Conservation (phyloP, 352 stramenopile species). For the Phytophthora pisi region DNA sequence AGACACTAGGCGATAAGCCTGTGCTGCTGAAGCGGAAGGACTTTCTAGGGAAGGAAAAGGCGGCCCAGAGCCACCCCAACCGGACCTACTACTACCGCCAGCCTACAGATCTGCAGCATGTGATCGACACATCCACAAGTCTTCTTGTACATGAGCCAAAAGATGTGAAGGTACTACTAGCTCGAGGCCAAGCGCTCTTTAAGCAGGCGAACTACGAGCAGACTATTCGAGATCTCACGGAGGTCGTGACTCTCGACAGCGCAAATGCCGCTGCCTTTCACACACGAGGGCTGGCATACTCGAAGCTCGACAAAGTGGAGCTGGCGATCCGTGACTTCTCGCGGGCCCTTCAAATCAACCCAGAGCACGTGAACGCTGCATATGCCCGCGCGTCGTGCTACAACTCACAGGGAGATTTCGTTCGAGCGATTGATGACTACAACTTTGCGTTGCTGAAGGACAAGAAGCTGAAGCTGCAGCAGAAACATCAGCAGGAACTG, state of each 20-base stretch:
- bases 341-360: constrained; percentile 72
- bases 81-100: constrained; percentile 85
- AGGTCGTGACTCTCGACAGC: constrained; percentile 51
- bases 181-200: constrained; percentile 77
- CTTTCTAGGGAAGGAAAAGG: constrained; percentile 71
- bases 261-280: constrained; percentile 65
- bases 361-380: constrained; percentile 87
- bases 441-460: constrained; percentile 88
- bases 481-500: constrained; percentile 38
- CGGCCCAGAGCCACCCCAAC: constrained; percentile 64
- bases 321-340: constrained; percentile 85
- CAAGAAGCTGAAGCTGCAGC: constrained; percentile 57
- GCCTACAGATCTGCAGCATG: constrained; percentile 65
- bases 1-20: constrained; percentile 33
- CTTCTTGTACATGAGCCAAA: constrained; percentile 66
- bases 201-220: constrained; percentile 70
- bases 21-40: constrained; percentile 79
- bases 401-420: constrained; percentile 87
- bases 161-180: constrained; percentile 71
- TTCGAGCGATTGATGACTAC: constrained; percentile 90
- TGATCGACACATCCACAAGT: constrained; percentile 75
- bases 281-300: constrained; percentile 72
- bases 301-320: constrained; percentile 74
- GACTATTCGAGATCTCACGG: constrained; percentile 62
- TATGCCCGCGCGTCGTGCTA: constrained; percentile 88